phyloP scores from a whole-genome alignment of 2,329 filamentous ascomycete genomes.

The Epichloe coenophiala region DNA sequence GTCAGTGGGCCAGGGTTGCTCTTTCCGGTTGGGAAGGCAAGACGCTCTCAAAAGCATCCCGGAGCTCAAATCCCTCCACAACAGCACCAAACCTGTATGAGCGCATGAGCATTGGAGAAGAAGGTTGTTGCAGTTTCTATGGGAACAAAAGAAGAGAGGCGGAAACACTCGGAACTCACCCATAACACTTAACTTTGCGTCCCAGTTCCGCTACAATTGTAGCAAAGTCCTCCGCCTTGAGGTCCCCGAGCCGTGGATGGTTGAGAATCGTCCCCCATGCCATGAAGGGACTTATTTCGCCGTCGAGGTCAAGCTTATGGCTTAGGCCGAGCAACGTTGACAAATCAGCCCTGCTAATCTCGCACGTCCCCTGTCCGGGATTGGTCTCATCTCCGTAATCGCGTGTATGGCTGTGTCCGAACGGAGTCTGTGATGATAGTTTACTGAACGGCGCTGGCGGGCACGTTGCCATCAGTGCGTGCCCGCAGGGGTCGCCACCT shows the following conservation, averaged over 20 bases:
- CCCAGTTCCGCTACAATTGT: slow-evolving; percentile 59
- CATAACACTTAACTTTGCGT: slow-evolving; percentile 81
- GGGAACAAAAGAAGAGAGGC: not conserved
- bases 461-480: slow-evolving; percentile 86
- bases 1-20: slow-evolving; percentile 8
- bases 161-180: slow-evolving; percentile 42
- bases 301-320: slow-evolving; percentile 67
- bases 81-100: slow-evolving; percentile 44
- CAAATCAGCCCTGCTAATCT: slow-evolving; percentile 63
- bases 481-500: slow-evolving; percentile 60
- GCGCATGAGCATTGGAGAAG: not conserved
- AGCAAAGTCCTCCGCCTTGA: slow-evolving; percentile 53
- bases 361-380: slow-evolving; percentile 60
- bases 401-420: slow-evolving; percentile 31
- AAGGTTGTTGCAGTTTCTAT: not conserved
- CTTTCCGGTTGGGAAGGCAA: too few relatives aligned
- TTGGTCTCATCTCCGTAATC: slow-evolving; percentile 12
- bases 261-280: slow-evolving; percentile 73
- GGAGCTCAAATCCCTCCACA: slow-evolving; percentile 55
- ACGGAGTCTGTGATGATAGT: slow-evolving; percentile 36
- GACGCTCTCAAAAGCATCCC: slow-evolving; percentile 63
- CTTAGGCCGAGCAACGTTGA: slow-evolving; percentile 75
- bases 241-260: slow-evolving; percentile 53
- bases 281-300: slow-evolving; percentile 91
- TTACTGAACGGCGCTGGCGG: slow-evolving; percentile 53